A percentile compares a stretch with the other conserved stretches of the same genome.
Evolutionary conservation across 1,139 yeast genomes (phyloP).

Genomic region (Arxiozyma slooffiae): DNA sequence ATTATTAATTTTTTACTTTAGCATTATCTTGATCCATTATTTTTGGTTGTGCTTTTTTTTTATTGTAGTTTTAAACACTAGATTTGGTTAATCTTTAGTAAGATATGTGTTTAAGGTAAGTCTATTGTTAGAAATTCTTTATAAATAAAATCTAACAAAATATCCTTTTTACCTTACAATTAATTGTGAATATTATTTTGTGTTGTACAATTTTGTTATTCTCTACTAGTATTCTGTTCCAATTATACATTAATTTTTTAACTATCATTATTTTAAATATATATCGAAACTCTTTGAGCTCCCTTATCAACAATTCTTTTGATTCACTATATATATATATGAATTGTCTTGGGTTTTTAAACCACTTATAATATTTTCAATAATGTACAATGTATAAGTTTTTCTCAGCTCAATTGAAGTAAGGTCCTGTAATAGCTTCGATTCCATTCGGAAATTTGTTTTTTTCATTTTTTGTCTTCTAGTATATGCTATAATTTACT

Average conservation of each 20-base stretch:
- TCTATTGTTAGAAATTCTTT: slow-evolving; percentile 13
- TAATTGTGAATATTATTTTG: slow-evolving; percentile 23
- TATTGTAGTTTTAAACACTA: neutral
- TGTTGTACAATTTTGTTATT: slow-evolving; percentile 19
- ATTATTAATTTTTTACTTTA: neutral
- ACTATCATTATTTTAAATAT: slow-evolving; percentile 21
- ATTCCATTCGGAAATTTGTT: neutral
- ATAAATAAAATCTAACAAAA: slow-evolving; percentile 21
- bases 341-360: slow-evolving; percentile 21
- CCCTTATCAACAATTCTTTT: slow-evolving; percentile 11
- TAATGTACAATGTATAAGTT: neutral
- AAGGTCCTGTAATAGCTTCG: neutral
- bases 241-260: slow-evolving; percentile 19
- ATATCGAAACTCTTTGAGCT: slow-evolving; percentile 13
- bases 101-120: neutral
- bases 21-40: neutral
- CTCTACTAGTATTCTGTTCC: slow-evolving; percentile 20
- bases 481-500: neutral
- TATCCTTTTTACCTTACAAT: slow-evolving; percentile 22
- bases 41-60: neutral
- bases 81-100: neutral
- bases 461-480: neutral
- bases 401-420: neutral
- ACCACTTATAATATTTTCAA: slow-evolving; percentile 11
- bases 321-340: slow-evolving; percentile 1